A percentile compares a stretch with the other conserved stretches of the same genome.
phyloP scores from a whole-genome alignment of 2,329 filamentous ascomycete species.

The Penicillium sp. region DNA sequence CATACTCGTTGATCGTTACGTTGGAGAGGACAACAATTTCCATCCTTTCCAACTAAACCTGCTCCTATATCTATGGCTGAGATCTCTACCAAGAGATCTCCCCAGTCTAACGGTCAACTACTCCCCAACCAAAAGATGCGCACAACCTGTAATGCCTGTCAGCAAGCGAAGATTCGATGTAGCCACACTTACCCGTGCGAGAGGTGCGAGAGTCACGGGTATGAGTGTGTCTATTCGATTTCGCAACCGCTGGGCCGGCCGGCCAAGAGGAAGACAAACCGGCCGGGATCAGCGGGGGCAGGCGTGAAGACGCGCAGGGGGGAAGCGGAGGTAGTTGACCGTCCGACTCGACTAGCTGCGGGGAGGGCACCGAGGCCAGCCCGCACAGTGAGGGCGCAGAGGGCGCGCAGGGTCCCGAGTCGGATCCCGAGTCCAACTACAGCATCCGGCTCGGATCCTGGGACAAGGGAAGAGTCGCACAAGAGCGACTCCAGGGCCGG shows the following conservation, averaged over 20 bases:
- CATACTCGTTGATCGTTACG: not conserved
- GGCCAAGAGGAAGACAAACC: slow-evolving; percentile 24
- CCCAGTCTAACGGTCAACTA: slow-evolving; percentile 10
- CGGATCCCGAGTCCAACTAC: not conserved
- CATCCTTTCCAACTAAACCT: not conserved
- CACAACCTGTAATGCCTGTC: slow-evolving; percentile 34
- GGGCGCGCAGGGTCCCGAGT: not conserved
- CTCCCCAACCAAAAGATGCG: slow-evolving; percentile 31
- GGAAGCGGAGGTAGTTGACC: not conserved
- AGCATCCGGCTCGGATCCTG: not conserved
- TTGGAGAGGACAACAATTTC: no score
- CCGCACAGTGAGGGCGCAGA: not conserved
- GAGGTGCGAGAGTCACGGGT: slow-evolving; percentile 29
- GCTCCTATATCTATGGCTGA: not conserved
- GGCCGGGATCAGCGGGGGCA: not conserved
- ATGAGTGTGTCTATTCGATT: slow-evolving; percentile 31
- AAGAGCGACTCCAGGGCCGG: not conserved
- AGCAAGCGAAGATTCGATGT: slow-evolving; percentile 33
- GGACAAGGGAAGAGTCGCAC: not conserved
- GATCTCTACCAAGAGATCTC: not conserved
- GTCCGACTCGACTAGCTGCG: not conserved
- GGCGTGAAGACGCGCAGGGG: not conserved
- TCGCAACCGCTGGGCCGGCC: slow-evolving; percentile 30
- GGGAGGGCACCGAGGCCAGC: not conserved
- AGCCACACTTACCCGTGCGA: slow-evolving; percentile 30